phyloP scores from a whole-genome alignment of 768 basidiomycete species.

The Russula foetens region DNA sequence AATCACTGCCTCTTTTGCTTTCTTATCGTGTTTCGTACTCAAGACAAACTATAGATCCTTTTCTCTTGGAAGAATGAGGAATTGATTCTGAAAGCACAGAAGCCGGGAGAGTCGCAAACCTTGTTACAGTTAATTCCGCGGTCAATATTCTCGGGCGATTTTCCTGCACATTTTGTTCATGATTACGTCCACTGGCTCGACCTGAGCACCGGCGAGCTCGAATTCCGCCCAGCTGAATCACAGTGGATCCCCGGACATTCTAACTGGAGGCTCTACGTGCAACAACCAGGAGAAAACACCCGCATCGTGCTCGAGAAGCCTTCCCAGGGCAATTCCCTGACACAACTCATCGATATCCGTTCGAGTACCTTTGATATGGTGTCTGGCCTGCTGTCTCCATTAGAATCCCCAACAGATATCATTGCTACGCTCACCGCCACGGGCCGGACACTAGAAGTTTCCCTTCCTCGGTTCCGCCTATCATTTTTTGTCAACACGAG shows the following conservation, averaged over 20 bases:
- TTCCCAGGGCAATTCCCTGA: not conserved
- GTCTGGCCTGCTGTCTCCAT: not conserved
- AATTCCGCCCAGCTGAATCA: conserved; percentile 28
- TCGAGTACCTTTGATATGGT: not conserved
- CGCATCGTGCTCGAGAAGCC: not conserved
- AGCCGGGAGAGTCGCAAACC: not conserved
- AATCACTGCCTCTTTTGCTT: not conserved
- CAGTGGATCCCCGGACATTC: conserved; percentile 25
- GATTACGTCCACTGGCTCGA: conserved; percentile 32
- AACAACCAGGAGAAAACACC: no score
- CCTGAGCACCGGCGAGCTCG: conserved; percentile 21
- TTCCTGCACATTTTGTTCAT: conserved; percentile 27
- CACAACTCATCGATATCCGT: not conserved
- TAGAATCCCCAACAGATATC: not conserved
- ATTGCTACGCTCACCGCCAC: not conserved
- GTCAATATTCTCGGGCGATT: conserved; percentile 23
- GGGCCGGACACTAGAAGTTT: not conserved
- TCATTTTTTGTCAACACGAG: conserved; percentile 31
- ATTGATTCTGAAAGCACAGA: not conserved
- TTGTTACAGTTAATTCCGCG: conserved; percentile 30
- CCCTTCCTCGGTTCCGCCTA: conserved; percentile 34
- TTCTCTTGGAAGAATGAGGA: not conserved
- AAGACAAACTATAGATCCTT: not conserved
- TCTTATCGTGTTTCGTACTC: not conserved
- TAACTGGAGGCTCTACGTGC: conserved; percentile 25